phyloP scores from a whole-genome alignment of 2,329 filamentous ascomycete genomes.

The Colletotrichum falcatum region DNA sequence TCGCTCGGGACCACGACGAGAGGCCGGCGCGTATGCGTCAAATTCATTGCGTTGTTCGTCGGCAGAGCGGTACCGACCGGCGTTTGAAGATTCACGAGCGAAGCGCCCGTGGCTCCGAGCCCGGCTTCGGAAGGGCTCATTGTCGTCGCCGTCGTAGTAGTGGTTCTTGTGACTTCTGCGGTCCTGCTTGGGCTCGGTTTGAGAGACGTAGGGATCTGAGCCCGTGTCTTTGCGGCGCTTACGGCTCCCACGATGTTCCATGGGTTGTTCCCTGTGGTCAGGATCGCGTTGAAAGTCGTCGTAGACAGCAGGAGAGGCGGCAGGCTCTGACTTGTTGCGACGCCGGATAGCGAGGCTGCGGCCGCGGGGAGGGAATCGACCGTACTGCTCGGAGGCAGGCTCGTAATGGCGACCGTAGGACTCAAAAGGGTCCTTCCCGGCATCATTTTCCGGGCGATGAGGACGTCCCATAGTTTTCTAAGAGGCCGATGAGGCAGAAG shows the following conservation, averaged over 20 bases:
- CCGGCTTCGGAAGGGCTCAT: constrained; percentile 6
- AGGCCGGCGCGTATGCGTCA: constrained; percentile 17
- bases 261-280: constrained; percentile 1
- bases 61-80: neutral
- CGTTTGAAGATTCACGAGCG: neutral
- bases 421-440: constrained; percentile 20
- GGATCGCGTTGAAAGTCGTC: constrained; percentile 8
- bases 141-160: constrained; percentile 17
- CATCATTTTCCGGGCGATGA: constrained; percentile 21
- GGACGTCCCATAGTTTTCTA: constrained; percentile 22
- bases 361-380: constrained; percentile 18
- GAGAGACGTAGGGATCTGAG: neutral
- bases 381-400: constrained; percentile 10
- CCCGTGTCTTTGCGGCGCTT: constrained; percentile 9
- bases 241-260: constrained; percentile 4
- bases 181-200: constrained; percentile 6
- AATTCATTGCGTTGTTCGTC: constrained; percentile 17
- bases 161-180: constrained; percentile 3
- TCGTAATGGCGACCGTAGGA: constrained; percentile 12
- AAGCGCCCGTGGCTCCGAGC: constrained; percentile 27
- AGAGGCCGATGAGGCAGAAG: neutral
- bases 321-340: constrained; percentile 31
- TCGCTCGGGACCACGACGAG: constrained; percentile 29
- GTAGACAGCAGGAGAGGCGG: constrained; percentile 11
- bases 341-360: constrained; percentile 32